Conservation (phyloP, 768 basidiomycete species). For the Artomyces pyxidatus region DNA sequence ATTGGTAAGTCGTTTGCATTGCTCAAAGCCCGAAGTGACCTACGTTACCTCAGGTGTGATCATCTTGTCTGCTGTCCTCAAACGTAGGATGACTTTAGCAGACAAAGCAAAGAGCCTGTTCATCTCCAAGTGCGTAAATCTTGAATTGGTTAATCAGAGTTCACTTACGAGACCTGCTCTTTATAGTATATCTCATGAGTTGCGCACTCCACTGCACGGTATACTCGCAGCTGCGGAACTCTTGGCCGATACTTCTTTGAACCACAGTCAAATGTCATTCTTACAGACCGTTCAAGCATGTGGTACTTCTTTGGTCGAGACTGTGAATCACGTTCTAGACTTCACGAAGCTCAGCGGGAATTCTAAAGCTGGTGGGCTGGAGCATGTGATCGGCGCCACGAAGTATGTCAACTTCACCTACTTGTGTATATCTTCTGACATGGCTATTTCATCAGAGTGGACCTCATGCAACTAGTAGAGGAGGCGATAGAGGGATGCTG, state of each 20-base stretch:
- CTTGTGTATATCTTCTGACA: background rate
- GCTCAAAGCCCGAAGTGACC: constrained; percentile 3
- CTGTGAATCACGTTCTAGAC: constrained; percentile 93
- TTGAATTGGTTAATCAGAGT: background rate
- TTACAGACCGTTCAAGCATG: constrained; percentile 91
- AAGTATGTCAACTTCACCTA: constrained; percentile 35
- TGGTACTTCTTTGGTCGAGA: constrained; percentile 92
- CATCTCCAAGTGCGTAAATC: constrained; percentile 68
- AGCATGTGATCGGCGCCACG: constrained; percentile 63
- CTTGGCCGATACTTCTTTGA: constrained; percentile 76
- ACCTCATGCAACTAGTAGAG: constrained; percentile 76
- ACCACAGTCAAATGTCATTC: constrained; percentile 77
- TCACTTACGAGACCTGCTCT: background rate
- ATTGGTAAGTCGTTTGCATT: constrained; percentile 44
- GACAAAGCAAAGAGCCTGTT: constrained; percentile 92
- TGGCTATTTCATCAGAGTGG: constrained; percentile 38
- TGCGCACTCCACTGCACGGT: constrained; percentile 90
- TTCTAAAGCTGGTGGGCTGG: constrained; percentile 66
- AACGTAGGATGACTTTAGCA: constrained; percentile 87
- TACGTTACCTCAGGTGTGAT: constrained; percentile 54
- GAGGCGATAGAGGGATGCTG: constrained; percentile 91
- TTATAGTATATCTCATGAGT: constrained; percentile 78
- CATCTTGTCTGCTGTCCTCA: constrained; percentile 86
- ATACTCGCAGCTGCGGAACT: constrained; percentile 90
- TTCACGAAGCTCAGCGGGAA: constrained; percentile 93